phyloP scores from a whole-genome alignment of 2,329 filamentous ascomycete species.

The Apiospora koreana region DNA sequence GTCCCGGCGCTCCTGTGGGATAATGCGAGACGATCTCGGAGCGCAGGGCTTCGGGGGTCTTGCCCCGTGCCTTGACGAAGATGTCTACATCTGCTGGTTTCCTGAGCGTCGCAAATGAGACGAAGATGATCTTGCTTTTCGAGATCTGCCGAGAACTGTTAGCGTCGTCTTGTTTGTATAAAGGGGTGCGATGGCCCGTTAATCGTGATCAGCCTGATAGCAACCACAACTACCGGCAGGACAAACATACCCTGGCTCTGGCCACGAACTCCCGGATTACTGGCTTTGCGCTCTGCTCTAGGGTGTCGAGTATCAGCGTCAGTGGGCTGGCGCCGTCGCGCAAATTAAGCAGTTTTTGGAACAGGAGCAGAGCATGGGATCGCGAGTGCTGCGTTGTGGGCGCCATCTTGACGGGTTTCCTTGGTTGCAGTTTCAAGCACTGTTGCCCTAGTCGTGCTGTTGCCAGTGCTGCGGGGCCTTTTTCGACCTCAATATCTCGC shows the following conservation, averaged over 20 bases:
- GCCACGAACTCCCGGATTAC: constrained; percentile 73
- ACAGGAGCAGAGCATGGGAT: constrained; percentile 80
- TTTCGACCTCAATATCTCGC: not conserved
- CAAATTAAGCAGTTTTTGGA: constrained; percentile 79
- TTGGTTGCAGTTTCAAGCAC: not conserved
- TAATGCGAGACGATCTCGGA: constrained; percentile 61
- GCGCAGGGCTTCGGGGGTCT: constrained; percentile 55
- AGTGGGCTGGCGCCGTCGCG: constrained; percentile 82
- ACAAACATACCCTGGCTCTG: constrained; percentile 68
- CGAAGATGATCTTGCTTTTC: constrained; percentile 70
- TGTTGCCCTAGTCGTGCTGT: not conserved
- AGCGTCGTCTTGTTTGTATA: not conserved
- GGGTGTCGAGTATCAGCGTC: constrained; percentile 79
- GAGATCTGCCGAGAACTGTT: constrained; percentile 46
- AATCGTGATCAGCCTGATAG: not conserved
- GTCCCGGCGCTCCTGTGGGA: constrained; percentile 38
- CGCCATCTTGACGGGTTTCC: constrained; percentile 46
- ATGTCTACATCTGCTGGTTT: constrained; percentile 65
- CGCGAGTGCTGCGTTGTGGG: constrained; percentile 66
- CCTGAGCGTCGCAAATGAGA: constrained; percentile 75
- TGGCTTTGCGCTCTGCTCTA: constrained; percentile 77
- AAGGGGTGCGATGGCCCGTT: not conserved
- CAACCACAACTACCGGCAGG: not conserved
- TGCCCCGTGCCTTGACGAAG: constrained; percentile 66
- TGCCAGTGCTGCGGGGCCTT: not conserved